Evolutionary conservation across 345 rosid genomes (phyloP).

Genomic region (Firmiana major): DNA sequence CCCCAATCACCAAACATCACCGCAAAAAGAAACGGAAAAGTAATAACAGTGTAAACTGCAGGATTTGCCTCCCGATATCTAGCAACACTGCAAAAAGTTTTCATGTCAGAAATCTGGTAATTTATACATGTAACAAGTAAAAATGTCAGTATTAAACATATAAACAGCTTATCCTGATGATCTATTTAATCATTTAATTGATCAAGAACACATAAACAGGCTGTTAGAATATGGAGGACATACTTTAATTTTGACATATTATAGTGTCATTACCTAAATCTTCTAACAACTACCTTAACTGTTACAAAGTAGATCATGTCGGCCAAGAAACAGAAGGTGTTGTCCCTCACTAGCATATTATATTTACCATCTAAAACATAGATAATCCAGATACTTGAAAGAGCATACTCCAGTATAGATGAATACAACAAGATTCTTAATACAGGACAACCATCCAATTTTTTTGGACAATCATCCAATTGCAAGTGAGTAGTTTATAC

Average conservation of each 20-base stretch:
- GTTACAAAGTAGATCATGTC: neutral
- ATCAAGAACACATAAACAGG: conserved; percentile 13
- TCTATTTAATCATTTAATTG: neutral
- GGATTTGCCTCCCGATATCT: conserved; percentile 69
- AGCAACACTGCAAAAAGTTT: too few species aligned
- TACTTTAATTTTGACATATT: neutral
- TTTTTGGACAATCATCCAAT: conserved; percentile 11
- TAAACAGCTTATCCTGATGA: too few species aligned
- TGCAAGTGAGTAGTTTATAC: neutral
- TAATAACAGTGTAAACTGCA: conserved; percentile 80
- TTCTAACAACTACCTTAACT: neutral
- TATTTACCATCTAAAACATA: conserved; percentile 4
- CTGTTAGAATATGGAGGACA: neutral
- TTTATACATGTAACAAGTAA: too few species aligned
- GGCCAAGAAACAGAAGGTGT: neutral
- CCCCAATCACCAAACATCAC: conserved; percentile 99
- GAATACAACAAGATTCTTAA: neutral
- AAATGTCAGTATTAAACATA: too few species aligned
- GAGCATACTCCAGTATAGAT: neutral
- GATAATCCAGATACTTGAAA: neutral
- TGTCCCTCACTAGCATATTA: neutral
- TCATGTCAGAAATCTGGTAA: too few species aligned
- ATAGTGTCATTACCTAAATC: neutral
- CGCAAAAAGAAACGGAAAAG: conserved; percentile 97
- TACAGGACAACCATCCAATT: neutral